phyloP scores from a whole-genome alignment of 2,329 filamentous ascomycete species.

The Colletotrichum horii region DNA sequence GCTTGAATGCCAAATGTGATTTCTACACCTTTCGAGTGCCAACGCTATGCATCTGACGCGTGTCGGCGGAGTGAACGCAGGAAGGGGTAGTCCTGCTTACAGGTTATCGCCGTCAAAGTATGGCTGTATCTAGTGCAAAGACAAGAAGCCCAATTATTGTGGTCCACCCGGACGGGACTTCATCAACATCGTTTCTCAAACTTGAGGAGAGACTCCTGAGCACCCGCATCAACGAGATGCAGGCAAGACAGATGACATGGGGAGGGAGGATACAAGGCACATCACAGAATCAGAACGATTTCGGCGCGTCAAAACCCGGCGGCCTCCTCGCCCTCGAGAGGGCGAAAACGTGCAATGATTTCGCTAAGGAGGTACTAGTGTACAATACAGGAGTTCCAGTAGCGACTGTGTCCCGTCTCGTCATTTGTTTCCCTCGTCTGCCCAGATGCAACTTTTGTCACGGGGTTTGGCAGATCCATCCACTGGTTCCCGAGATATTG shows the following conservation, averaged over 20 bases:
- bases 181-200: neutral
- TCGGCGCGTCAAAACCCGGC: slow-evolving; percentile 13
- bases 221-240: neutral
- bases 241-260: neutral
- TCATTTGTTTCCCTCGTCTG: neutral
- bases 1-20: neutral
- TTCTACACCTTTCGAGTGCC: neutral
- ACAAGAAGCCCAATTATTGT: neutral
- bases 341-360: slow-evolving; percentile 5
- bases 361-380: neutral
- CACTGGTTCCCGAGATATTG: neutral
- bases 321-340: slow-evolving; percentile 6
- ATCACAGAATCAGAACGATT: neutral
- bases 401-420: neutral
- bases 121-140: neutral
- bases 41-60: neutral
- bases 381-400: slow-evolving; percentile 9
- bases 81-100: too few relatives aligned
- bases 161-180: neutral
- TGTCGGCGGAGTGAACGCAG: neutral
- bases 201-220: neutral
- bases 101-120: neutral
- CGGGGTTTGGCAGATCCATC: neutral
- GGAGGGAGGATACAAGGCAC: neutral
- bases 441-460: neutral